A percentile compares a stretch with the other conserved stretches of the same genome.
Evolutionary conservation across 2,329 filamentous ascomycete genomes (phyloP).

Genomic region (Aspergillus sp.): DNA sequence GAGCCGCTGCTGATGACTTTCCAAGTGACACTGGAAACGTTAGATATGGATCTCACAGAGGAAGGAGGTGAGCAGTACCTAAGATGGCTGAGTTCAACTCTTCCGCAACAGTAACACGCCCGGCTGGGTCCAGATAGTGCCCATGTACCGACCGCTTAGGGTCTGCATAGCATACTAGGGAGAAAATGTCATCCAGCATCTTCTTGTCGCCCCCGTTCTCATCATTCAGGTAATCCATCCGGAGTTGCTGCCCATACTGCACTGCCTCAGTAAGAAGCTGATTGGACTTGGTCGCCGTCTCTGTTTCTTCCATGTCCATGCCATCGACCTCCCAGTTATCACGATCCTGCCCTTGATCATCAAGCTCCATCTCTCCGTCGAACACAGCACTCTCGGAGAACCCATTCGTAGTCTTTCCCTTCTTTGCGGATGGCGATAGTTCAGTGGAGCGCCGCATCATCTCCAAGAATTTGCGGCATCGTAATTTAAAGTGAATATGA

Average conservation of each 20-base stretch:
- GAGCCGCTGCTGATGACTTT: slow-evolving; percentile 79
- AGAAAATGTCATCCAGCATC: slow-evolving; percentile 80
- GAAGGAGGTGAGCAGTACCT: slow-evolving; percentile 54
- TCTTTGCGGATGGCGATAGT: slow-evolving; percentile 46
- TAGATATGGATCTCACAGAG: slow-evolving; percentile 7
- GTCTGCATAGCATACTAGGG: slow-evolving; percentile 82
- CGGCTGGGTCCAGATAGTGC: slow-evolving; percentile 73
- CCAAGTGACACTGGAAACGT: slow-evolving; percentile 73
- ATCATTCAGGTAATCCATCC: slow-evolving; percentile 74
- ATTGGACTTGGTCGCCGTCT: slow-evolving; percentile 38
- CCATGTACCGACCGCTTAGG: slow-evolving; percentile 74
- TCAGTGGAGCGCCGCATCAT: slow-evolving; percentile 80
- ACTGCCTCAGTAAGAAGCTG: slow-evolving; percentile 69
- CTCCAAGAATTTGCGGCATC: slow-evolving; percentile 91
- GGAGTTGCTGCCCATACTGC: slow-evolving; percentile 74
- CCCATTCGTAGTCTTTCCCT: slow-evolving; percentile 40
- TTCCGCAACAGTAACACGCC: slow-evolving; percentile 78
- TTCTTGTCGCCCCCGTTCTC: slow-evolving; percentile 68
- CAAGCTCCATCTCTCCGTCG: slow-evolving; percentile 59
- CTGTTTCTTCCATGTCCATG: slow-evolving; percentile 57
- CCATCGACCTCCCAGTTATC: slow-evolving; percentile 43
- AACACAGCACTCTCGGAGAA: slow-evolving; percentile 47
- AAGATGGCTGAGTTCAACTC: slow-evolving; percentile 92
- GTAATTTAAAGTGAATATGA: slow-evolving; percentile 81
- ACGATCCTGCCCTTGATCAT: slow-evolving; percentile 48